Evolutionary conservation across 2,329 filamentous ascomycete species (phyloP), one percentile per base, ranked within the genome.

Genomic region (Talaromyces rugulosus): DNA sequence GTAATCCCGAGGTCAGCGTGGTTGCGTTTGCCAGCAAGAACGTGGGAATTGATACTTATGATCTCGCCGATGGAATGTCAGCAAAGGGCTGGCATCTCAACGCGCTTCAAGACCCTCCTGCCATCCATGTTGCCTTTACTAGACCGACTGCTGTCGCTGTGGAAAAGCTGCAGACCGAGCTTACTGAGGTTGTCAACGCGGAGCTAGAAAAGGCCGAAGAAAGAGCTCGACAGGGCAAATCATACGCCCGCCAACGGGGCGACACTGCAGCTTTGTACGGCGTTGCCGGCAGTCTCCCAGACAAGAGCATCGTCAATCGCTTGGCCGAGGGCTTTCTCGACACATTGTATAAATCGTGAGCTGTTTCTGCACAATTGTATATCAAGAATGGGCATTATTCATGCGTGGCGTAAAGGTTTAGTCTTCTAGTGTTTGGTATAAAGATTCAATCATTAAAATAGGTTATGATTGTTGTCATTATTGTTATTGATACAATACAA

Each of bases 21-120:
- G 87, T 99, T 4, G 90, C 95, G 1, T 98, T 98, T 79, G 85
- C 85, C 11, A 88, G 90, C n/a, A 84, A 86, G 68, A 89, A 79
- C 33, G 73, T 71, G 12, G 75, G 86, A n/a, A 84, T 99, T 50
- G 88, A 97, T 77, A 89, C 96, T 66, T 99, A 99, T 79, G 93
- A 96, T 72, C 87, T 99, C 67, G 92, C 94, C 7, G 95, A 99
- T 76, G 90, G 81, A 67, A 94, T 99, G 89, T 86, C 85, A 12
- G 80, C 79, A 0, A 89, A 88, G 71, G 94, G 95, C 3, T 99
- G 95, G 95, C 95, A 99, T 78, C 82, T 99, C 63, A 99, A 98
- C 72, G 91, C 93, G 2, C 83, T 99, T 65, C 95, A 99, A 78
- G 89, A 87, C 70, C 95, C 95, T 2, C 88, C 95, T 0, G 95